phyloP scores from a whole-genome alignment of 306 rosid genomes.

The Castanea crenata region DNA sequence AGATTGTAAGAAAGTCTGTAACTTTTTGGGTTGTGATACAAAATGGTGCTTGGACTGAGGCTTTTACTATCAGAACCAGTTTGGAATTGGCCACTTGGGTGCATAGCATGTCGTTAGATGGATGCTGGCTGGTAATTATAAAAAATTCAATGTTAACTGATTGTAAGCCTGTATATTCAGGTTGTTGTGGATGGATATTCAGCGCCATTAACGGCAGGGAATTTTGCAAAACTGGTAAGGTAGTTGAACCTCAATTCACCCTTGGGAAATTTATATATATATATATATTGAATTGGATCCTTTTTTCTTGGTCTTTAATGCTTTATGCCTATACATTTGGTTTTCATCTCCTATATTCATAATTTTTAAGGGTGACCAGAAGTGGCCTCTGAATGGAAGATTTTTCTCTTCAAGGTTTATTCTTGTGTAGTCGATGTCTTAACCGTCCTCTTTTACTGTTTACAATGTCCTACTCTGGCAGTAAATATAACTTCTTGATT shows the following conservation, averaged over 20 bases:
- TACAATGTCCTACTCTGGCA: background rate
- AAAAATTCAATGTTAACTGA: slow-evolving; percentile 14
- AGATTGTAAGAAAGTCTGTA: background rate
- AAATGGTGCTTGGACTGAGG: background rate
- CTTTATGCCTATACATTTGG: slow-evolving; percentile 1
- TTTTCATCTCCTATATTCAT: slow-evolving; percentile 4
- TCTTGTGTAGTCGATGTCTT: slow-evolving; percentile 12
- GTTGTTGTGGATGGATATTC: slow-evolving; percentile 88
- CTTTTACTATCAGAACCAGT: background rate
- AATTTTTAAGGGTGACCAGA: slow-evolving; percentile 1
- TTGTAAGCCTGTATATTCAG: slow-evolving; percentile 39
- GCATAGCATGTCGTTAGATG: slow-evolving; percentile 5
- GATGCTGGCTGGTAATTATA: background rate
- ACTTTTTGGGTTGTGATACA: background rate
- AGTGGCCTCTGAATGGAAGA: slow-evolving; percentile 13
- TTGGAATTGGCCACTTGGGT: background rate
- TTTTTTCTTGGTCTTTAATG: slow-evolving; percentile 5
- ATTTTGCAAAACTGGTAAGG: slow-evolving; percentile 98
- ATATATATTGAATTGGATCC: background rate
- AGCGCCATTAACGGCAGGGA: slow-evolving; percentile 89
- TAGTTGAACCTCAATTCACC: slow-evolving; percentile 57
- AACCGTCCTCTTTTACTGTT: background rate
- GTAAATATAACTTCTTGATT: background rate
- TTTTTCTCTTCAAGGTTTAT: slow-evolving; percentile 8
- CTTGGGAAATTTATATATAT: background rate